These are phyloP conservation scores for Pittosporum tobira DNA, from an alignment of 129 eudicot species.

Conservation along the genomic window DNA sequence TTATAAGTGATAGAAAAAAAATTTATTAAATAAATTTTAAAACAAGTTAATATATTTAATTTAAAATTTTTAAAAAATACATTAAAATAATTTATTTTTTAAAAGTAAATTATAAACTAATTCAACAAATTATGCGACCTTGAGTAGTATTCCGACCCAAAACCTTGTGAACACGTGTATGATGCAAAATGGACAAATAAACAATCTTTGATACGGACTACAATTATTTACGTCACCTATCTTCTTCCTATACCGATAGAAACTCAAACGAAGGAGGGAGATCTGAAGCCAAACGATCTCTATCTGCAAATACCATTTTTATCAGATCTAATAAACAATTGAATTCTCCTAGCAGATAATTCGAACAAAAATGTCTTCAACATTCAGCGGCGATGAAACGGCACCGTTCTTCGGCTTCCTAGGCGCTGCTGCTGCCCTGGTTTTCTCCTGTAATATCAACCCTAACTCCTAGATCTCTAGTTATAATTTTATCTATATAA, in stretches of 20 bases:
- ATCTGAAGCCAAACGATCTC: background rate
- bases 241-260: background rate
- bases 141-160: too few species aligned
- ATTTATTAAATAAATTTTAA: too few species aligned
- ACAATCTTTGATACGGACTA: too few species aligned
- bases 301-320: too few species aligned
- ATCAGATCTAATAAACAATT: background rate
- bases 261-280: background rate
- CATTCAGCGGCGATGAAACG: constrained; percentile 26
- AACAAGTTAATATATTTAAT: too few species aligned
- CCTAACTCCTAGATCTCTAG: background rate
- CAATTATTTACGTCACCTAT: background rate
- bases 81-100: too few species aligned
- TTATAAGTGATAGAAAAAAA: too few species aligned
- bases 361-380: constrained; percentile 9
- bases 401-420: constrained; percentile 26
- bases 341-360: background rate
- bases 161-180: too few species aligned
- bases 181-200: too few species aligned
- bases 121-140: too few species aligned
- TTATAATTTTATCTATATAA: background rate
- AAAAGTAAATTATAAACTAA: too few species aligned
- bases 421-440: constrained; percentile 27
- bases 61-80: too few species aligned
- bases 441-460: constrained; percentile 13